These are phyloP conservation scores for Sugiyamaella pinicola DNA, from an alignment of 1,139 yeast genomes.

Conservation along the genomic window DNA sequence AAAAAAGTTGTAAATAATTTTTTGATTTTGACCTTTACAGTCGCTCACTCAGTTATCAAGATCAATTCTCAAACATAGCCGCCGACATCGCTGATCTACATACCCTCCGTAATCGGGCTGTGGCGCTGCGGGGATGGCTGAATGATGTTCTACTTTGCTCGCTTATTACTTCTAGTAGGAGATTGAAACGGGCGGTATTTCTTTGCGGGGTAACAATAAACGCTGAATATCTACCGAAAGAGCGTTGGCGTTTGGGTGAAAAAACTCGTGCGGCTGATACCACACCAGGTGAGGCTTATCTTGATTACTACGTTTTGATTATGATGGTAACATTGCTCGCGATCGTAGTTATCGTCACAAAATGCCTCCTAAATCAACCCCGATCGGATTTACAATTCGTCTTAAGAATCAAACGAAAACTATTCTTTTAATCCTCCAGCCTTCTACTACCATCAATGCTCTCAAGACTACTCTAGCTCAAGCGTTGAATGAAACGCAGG, in stretches of 20 bases:
- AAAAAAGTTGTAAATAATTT: not conserved
- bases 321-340: too few relatives aligned
- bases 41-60: too few relatives aligned
- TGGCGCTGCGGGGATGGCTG: not conserved
- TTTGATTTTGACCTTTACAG: too few relatives aligned
- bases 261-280: too few relatives aligned
- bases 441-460: constrained; percentile 17
- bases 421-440: constrained; percentile 23
- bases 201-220: not conserved
- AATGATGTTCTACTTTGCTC: not conserved
- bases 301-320: too few relatives aligned
- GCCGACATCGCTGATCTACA: not conserved
- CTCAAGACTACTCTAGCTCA: constrained; percentile 19
- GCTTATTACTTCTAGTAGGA: not conserved
- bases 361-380: constrained; percentile 20
- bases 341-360: too few relatives aligned
- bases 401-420: constrained; percentile 24
- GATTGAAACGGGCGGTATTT: not conserved
- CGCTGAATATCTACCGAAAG: too few relatives aligned
- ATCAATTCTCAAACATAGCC: too few relatives aligned
- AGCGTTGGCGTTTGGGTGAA: too few relatives aligned
- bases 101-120: not conserved
- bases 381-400: constrained; percentile 24
- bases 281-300: not conserved
- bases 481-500: constrained; percentile 24